A percentile compares a stretch with the other conserved stretches of the same genome.
These are phyloP conservation scores for Hypoxylon perforatum DNA, from an alignment of 495 filamentous ascomycete species.

Conservation along the genomic window DNA sequence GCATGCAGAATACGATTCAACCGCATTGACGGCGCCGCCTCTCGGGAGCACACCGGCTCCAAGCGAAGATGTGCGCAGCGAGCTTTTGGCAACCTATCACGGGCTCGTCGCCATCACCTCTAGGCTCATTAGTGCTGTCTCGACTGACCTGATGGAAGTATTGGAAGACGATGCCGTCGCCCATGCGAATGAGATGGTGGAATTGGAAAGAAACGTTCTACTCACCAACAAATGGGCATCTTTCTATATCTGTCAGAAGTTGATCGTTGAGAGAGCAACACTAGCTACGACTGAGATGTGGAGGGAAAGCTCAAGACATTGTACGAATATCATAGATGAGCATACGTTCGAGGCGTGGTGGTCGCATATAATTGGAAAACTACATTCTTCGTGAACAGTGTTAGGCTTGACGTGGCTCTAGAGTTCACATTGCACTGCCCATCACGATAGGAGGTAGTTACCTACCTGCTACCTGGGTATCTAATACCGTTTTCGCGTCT, in stretches of 20 bases:
- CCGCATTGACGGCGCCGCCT: not conserved
- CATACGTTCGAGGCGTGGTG: not conserved
- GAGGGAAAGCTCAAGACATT: not conserved
- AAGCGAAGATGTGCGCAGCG: constrained; percentile 5
- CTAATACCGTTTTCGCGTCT: too few relatives aligned
- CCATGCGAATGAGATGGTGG: constrained; percentile 8
- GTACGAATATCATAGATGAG: not conserved
- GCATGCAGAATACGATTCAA: not conserved
- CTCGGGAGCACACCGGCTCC: not conserved
- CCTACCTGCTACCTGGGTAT: too few relatives aligned
- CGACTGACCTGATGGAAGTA: constrained; percentile 6
- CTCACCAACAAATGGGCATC: constrained; percentile 2
- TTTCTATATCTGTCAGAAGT: constrained; percentile 12
- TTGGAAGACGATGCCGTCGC: constrained; percentile 8
- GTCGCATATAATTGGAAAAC: not conserved
- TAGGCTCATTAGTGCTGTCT: constrained; percentile 2
- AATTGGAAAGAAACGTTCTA: constrained; percentile 6
- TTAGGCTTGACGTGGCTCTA: too few relatives aligned
- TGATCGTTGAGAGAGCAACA: not conserved
- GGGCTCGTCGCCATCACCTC: not conserved
- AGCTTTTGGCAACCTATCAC: constrained; percentile 6
- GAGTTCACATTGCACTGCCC: too few relatives aligned
- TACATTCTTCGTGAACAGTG: too few relatives aligned
- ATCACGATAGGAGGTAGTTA: too few relatives aligned
- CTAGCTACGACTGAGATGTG: not conserved